A percentile compares a stretch with the other conserved stretches of the same genome.
phyloP scores from a whole-genome alignment of 805 yeast genomes.

The Starmerella khaoyaiensis region DNA sequence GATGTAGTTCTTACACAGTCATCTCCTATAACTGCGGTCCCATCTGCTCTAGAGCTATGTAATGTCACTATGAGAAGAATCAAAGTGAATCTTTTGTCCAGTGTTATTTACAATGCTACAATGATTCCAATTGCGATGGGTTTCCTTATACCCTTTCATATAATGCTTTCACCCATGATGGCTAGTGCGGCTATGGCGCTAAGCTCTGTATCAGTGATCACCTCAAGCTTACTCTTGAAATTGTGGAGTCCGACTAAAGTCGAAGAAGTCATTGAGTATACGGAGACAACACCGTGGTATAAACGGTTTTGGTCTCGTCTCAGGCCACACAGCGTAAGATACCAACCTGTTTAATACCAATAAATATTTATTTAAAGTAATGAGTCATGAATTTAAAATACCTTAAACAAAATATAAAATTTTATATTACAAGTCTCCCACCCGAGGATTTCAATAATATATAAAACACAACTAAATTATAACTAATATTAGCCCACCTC shows the following conservation, averaged over 20 bases:
- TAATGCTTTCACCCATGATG: conserved; percentile 65
- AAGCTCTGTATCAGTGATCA: conserved; percentile 78
- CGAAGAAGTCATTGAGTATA: too few relatives aligned
- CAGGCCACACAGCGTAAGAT: too few relatives aligned
- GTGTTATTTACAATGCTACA: conserved; percentile 64
- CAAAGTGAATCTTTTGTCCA: conserved; percentile 73
- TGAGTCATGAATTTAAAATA: too few relatives aligned
- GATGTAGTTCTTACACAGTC: conserved; percentile 57
- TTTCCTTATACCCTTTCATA: conserved; percentile 59
- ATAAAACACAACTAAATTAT: too few relatives aligned
- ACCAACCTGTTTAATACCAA: too few relatives aligned
- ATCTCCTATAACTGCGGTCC: conserved; percentile 29
- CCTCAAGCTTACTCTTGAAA: conserved; percentile 63
- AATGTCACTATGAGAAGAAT: conserved; percentile 58
- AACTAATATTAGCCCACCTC: too few relatives aligned
- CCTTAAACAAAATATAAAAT: too few relatives aligned
- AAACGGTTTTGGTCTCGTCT: too few relatives aligned
- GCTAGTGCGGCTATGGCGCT: conserved; percentile 93
- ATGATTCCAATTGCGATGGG: conserved; percentile 98
- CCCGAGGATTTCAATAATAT: too few relatives aligned
- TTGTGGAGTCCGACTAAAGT: conserved; percentile 38
- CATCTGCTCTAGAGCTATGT: conserved; percentile 53
- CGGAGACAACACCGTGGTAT: too few relatives aligned
- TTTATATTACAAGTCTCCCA: too few relatives aligned
- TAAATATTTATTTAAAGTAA: too few relatives aligned